These are phyloP conservation scores for Panaeolus cyanescens DNA, from an alignment of 768 basidiomycete species.

Conservation along the genomic window DNA sequence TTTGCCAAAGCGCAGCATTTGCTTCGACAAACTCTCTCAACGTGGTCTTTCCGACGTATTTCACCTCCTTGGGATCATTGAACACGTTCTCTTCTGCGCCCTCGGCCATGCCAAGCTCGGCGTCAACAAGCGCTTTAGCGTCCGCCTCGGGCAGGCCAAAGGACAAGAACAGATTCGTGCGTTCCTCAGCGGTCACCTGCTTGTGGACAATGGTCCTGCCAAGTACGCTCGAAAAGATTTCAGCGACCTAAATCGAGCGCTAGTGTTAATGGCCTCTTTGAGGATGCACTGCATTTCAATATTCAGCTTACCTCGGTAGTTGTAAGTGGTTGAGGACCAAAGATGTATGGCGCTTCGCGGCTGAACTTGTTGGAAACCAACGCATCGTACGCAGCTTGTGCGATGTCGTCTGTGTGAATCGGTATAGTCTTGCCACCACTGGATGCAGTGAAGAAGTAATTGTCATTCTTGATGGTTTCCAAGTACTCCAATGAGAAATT, in stretches of 20 bases:
- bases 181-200: constrained; percentile 14
- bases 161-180: background rate
- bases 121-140: constrained; percentile 13
- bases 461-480: background rate
- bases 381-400: constrained; percentile 21
- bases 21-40: constrained; percentile 25
- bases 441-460: constrained; percentile 18
- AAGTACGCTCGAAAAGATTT: constrained; percentile 18
- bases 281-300: background rate
- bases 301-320: constrained; percentile 25
- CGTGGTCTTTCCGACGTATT: constrained; percentile 23
- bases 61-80: constrained; percentile 9
- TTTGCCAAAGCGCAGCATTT: constrained; percentile 18
- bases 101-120: constrained; percentile 19
- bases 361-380: constrained; percentile 19
- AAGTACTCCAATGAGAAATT: background rate
- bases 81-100: constrained; percentile 24
- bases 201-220: constrained; percentile 22
- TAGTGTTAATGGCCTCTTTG: background rate
- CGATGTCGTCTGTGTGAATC: constrained; percentile 26
- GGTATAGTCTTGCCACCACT: constrained; percentile 20
- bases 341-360: constrained; percentile 16
- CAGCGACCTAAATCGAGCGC: constrained; percentile 16
- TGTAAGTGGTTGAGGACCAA: constrained; percentile 28
- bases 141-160: constrained; percentile 13